Percentiles rank a stretch among this genome's conserved stretches.
Conservation (phyloP, 2,329 filamentous ascomycete genomes). For the Penicillium capsulatum region DNA sequence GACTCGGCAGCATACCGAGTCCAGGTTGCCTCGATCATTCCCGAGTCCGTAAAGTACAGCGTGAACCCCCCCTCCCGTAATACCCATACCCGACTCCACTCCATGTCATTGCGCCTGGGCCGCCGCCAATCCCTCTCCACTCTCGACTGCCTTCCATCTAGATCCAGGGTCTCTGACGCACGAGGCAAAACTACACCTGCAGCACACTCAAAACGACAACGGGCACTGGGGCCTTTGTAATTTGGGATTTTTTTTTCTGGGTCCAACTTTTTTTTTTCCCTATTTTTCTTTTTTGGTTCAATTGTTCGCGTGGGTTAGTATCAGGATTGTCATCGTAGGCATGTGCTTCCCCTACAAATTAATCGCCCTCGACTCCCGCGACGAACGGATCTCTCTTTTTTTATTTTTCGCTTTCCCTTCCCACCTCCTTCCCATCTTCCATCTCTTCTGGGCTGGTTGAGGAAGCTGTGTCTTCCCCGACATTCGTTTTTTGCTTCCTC, state of each 20-base stretch:
- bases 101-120: constrained; percentile 33
- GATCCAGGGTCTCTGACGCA: constrained; percentile 43
- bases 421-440: constrained; percentile 14
- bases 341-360: constrained; percentile 26
- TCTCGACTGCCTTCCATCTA: constrained; percentile 32
- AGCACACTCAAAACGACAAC: constrained; percentile 41
- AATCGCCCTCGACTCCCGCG: constrained; percentile 14
- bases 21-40: no score
- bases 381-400: constrained; percentile 3
- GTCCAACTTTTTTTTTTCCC: constrained; percentile 17
- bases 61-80: constrained; percentile 1
- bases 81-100: constrained; percentile 21
- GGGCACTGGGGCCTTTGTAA: constrained; percentile 18
- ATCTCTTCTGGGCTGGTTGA: constrained; percentile 19
- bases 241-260: constrained; percentile 12
- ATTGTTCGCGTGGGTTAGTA: constrained; percentile 11
- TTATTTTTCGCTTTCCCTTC: constrained; percentile 16
- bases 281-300: constrained; percentile 14
- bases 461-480: constrained; percentile 23
- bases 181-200: constrained; percentile 41
- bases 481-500: constrained; percentile 23
- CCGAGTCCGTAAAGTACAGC: no score
- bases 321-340: constrained; percentile 18
- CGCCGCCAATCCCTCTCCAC: constrained; percentile 35
- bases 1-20: no score